Conservation (phyloP, 768 basidiomycete genomes). For the Baorangia bicolor region DNA sequence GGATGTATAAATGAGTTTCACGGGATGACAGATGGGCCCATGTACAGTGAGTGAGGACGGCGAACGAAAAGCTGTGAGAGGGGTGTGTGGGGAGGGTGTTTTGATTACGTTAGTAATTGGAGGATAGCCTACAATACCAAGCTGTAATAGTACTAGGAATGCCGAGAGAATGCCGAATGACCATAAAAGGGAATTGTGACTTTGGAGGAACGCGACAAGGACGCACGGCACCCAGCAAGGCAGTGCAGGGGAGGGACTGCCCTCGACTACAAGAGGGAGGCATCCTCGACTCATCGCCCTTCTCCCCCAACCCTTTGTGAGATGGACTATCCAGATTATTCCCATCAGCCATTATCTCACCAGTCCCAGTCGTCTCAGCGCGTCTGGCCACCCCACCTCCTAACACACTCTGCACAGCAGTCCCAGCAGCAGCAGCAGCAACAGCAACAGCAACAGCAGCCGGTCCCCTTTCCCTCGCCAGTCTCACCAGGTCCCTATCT, state of each 20-base stretch:
- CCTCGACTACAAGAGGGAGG: constrained; percentile 14
- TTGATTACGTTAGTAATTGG: constrained; percentile 16
- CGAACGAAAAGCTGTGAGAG: not conserved
- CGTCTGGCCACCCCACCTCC: constrained; percentile 22
- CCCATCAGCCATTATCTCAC: constrained; percentile 37
- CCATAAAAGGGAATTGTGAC: constrained; percentile 2
- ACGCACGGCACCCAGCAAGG: constrained; percentile 5
- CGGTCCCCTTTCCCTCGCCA: constrained; percentile 25
- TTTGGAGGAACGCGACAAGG: not conserved
- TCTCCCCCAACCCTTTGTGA: not conserved
- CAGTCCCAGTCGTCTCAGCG: constrained; percentile 31
- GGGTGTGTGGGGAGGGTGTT: not conserved
- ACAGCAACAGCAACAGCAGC: constrained; percentile 8
- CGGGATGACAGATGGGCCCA: constrained; percentile 8
- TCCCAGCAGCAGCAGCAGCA: not conserved
- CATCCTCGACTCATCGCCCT: not conserved
- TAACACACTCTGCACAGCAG: not conserved
- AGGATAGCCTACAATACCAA: constrained; percentile 7
- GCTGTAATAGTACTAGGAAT: constrained; percentile 10
- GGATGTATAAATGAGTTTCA: not conserved
- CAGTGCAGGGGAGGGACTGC: constrained; percentile 13
- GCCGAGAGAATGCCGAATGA: constrained; percentile 5
- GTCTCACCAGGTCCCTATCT: constrained; percentile 25
- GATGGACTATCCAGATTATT: constrained; percentile 30
- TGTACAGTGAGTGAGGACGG: constrained; percentile 1